These are phyloP conservation scores for Penicillium expansum DNA, from an alignment of 2,329 filamentous ascomycete species.

Conservation along the genomic window DNA sequence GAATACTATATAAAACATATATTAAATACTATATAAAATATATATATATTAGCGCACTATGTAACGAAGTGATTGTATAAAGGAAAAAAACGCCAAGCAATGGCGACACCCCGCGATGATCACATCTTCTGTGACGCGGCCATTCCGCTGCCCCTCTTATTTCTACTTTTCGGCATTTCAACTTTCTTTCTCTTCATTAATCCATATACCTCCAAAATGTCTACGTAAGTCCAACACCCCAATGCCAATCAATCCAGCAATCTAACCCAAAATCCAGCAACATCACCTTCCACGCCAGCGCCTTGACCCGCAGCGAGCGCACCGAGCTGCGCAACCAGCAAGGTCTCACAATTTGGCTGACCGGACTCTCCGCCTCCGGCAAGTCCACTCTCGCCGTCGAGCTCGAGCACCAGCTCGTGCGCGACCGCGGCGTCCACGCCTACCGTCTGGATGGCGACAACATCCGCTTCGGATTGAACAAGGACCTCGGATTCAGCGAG, in stretches of 20 bases:
- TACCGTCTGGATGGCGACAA: constrained; percentile 99
- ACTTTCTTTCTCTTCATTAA: background rate
- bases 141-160: constrained; percentile 17
- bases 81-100: background rate
- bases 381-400: constrained; percentile 97
- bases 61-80: too few species aligned
- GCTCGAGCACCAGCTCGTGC: constrained; percentile 89
- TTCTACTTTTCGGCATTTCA: constrained; percentile 1
- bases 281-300: constrained; percentile 48
- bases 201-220: constrained; percentile 28
- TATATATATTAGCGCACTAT: too few species aligned
- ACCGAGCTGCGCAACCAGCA: constrained; percentile 66
- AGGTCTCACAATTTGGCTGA: constrained; percentile 97
- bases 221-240: constrained; percentile 30
- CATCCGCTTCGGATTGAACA: constrained; percentile 96
- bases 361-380: constrained; percentile 89
- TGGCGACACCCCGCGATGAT: constrained; percentile 27
- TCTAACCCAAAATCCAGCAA: constrained; percentile 34
- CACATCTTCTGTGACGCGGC: constrained; percentile 19
- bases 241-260: background rate
- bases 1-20: background rate
- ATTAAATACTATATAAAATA: too few species aligned
- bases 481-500: constrained; percentile 92
- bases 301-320: constrained; percentile 44
- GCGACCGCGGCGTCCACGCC: constrained; percentile 68